Conservation (phyloP, 345 rosid genomes). For the Pistacia vera region DNA sequence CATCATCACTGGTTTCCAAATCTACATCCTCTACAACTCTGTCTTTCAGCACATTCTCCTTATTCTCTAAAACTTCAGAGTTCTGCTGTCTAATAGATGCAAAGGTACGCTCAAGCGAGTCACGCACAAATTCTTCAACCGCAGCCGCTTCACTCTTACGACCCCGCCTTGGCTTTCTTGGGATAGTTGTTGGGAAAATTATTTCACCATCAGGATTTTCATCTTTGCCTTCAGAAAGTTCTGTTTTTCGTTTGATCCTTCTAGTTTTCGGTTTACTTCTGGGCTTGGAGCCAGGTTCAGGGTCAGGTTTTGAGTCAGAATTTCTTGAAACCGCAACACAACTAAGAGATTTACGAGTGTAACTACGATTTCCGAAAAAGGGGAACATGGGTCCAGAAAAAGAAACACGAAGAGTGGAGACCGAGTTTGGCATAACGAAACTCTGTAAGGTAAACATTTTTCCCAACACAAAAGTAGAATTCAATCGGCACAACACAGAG, state of each 20-base stretch:
- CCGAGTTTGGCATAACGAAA: conserved; percentile 27
- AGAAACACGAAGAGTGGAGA: conserved; percentile 12
- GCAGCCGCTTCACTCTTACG: conserved; percentile 81
- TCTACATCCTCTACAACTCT: conserved; percentile 33
- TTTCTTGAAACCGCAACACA: conserved; percentile 46
- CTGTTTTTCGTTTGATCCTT: conserved; percentile 17
- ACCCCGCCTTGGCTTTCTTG: conserved; percentile 68
- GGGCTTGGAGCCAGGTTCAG: conserved; percentile 34
- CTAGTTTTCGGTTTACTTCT: conserved; percentile 27
- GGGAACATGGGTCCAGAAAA: neutral
- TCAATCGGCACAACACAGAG: neutral
- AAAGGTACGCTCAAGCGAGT: conserved; percentile 64
- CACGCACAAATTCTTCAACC: conserved; percentile 80
- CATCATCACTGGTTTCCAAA: conserved; percentile 35
- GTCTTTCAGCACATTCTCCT: conserved; percentile 52
- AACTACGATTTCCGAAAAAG: neutral
- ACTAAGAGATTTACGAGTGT: conserved; percentile 20
- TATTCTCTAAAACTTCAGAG: conserved; percentile 52
- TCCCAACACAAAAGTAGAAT: conserved; percentile 1
- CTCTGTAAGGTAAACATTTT: conserved; percentile 40
- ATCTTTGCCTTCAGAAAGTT: conserved; percentile 23
- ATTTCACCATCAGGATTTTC: conserved; percentile 21
- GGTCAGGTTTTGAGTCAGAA: conserved; percentile 40
- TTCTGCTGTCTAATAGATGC: conserved; percentile 58
- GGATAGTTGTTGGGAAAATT: conserved; percentile 45